A percentile compares a stretch with the other conserved stretches of the same genome.
These are phyloP conservation scores for Collybia sp. DNA, from an alignment of 768 basidiomycete species.

Conservation along the genomic window DNA sequence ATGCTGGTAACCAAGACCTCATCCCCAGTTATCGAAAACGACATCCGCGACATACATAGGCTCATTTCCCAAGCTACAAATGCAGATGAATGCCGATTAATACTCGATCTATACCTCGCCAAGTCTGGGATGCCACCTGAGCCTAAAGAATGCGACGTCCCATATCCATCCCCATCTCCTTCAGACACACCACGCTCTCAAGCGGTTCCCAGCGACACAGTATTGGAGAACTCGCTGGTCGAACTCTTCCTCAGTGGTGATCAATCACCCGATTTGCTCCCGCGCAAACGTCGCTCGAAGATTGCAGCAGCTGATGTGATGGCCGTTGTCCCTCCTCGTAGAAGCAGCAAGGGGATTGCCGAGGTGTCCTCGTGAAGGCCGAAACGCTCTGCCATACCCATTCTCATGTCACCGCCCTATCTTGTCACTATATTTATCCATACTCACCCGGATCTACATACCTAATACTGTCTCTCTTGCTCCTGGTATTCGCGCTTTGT, in stretches of 20 bases:
- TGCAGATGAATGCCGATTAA: slow-evolving; percentile 79
- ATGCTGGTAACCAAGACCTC: slow-evolving; percentile 5
- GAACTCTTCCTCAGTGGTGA: slow-evolving; percentile 37
- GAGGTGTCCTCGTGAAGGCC: not conserved
- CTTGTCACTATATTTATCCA: too few relatives aligned
- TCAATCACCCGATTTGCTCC: slow-evolving; percentile 2
- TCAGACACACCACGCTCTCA: slow-evolving; percentile 18
- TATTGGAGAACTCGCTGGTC: slow-evolving; percentile 46
- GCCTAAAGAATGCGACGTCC: slow-evolving; percentile 21
- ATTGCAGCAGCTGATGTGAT: slow-evolving; percentile 1
- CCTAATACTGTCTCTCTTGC: too few relatives aligned
- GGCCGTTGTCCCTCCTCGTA: not conserved
- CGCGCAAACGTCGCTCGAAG: slow-evolving; percentile 7
- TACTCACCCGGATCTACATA: too few relatives aligned
- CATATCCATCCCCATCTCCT: slow-evolving; percentile 29
- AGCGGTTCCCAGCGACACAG: slow-evolving; percentile 16
- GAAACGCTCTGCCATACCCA: too few relatives aligned
- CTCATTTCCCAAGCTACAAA: slow-evolving; percentile 65
- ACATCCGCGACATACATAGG: slow-evolving; percentile 63
- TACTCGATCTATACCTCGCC: slow-evolving; percentile 78
- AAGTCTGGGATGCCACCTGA: slow-evolving; percentile 44
- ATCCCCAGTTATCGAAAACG: slow-evolving; percentile 17
- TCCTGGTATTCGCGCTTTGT: too few relatives aligned
- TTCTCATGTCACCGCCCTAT: too few relatives aligned
- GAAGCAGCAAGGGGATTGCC: not conserved